Base-by-base conservation (phyloP, 2,329 filamentous ascomycete genomes). In the Aspergillus udagawae region DNA sequence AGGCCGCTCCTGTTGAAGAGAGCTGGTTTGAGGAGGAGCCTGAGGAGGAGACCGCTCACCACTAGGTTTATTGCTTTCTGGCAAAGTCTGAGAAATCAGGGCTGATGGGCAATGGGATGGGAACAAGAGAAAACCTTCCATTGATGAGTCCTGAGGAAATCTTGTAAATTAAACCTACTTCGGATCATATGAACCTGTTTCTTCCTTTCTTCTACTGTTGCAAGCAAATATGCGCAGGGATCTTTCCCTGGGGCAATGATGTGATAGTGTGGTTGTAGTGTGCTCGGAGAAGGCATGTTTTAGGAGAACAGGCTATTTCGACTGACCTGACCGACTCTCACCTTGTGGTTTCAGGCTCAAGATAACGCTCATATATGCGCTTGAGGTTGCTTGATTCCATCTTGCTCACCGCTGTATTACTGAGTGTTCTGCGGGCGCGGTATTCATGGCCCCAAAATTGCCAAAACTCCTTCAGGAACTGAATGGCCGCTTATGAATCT, bases 11-110 rank as follows among this genome's bases (percentile, higher is more conserved):
- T 50, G 80, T 79, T 35, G 82, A 86, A 73, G 81, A 87, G 75
- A 84, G 86, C 72, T 97, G 92, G 91, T 90, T 96, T 68, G 91
- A 92, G 77, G 87, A 91, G 75, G 92, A 81, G 77, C 78, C 80
- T 53, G 81, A 83, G 66, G 77, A 80, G 65, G 66, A 76, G 51
- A 72, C 77, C 58, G 75, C 73, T 61, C 75, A 75, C 60, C 77
- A 79, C 68, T 79, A 77, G 63, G 67, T 66, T 55, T 55, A 55
- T 63, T 62, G 54, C 51, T 63, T 60, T 61, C 66, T 62, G 62
- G 60, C 64, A 66, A 67, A 63, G 61, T 70, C 64, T 63, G 63
- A 61, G 63, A 66, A 67, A 64, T 63, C 59, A 61, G 67, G 65
- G 61, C 59, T 63, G 58, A 59, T 62, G 60, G 65, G 52, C 53